Conservation (phyloP, 371 early-diverging fungal genomes). For the Mucor racemosus region DNA sequence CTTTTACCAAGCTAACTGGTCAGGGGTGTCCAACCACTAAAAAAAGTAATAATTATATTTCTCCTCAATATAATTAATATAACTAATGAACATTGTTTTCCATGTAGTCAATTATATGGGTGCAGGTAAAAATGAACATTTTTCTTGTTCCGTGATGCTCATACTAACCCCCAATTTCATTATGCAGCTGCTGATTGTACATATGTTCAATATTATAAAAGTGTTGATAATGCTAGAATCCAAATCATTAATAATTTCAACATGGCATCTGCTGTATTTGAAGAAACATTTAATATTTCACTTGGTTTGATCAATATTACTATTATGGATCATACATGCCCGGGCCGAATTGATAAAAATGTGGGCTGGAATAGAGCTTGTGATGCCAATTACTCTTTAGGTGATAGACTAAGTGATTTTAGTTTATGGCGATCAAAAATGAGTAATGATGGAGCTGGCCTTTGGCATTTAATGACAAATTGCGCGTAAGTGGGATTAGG, state of each 20-base stretch:
- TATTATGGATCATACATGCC: conserved; percentile 67
- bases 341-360: conserved; percentile 37
- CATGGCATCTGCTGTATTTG: conserved; percentile 83
- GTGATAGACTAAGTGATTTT: conserved; percentile 86
- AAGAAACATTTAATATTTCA: conserved; percentile 88
- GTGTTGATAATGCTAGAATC: conserved; percentile 59
- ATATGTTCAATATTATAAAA: conserved; percentile 65
- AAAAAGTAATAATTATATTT: conserved; percentile 25
- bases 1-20: conserved; percentile 6
- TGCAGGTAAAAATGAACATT: conserved; percentile 26
- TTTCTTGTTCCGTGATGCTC: too few relatives aligned
- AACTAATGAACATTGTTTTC: background rate
- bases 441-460: conserved; percentile 73
- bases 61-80: conserved; percentile 9
- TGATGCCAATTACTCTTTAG: conserved; percentile 71
- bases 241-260: conserved; percentile 81
- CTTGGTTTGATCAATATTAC: conserved; percentile 86
- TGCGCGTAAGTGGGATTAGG: conserved; percentile 60
- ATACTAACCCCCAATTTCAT: background rate
- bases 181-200: conserved; percentile 76
- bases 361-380: conserved; percentile 84
- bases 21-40: conserved; percentile 26
- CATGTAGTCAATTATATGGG: conserved; percentile 46
- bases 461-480: conserved; percentile 95
- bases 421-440: conserved; percentile 84